Conservation (phyloP, 176 grass and related monocot genomes). For the Rhynchospora pubera region DNA sequence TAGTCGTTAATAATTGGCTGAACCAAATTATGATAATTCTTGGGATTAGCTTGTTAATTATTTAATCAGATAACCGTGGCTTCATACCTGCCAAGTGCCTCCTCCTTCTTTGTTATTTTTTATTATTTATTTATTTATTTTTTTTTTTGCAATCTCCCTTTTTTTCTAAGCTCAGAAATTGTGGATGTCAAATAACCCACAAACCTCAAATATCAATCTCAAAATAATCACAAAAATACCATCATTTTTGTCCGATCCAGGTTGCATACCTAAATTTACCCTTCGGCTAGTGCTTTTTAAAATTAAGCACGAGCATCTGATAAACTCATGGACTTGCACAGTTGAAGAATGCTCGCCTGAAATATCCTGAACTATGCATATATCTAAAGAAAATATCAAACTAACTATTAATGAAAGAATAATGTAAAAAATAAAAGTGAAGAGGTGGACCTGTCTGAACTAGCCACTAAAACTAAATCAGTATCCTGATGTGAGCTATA, state of each 20-base stretch:
- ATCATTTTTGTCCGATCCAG: too few relatives aligned
- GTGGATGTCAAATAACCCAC: neutral
- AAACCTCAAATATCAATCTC: neutral
- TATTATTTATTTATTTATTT: too few relatives aligned
- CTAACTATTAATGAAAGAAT: neutral
- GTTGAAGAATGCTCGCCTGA: too few relatives aligned
- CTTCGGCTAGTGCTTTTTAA: too few relatives aligned
- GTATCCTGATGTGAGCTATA: neutral
- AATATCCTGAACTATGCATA: neutral
- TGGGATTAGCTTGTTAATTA: neutral
- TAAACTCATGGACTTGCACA: too few relatives aligned
- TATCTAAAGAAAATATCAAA: neutral
- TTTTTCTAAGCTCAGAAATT: neutral
- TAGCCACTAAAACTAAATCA: neutral
- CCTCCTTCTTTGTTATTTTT: neutral
- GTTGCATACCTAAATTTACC: too few relatives aligned
- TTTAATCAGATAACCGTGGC: too few relatives aligned
- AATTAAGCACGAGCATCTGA: too few relatives aligned
- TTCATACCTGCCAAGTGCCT: neutral
- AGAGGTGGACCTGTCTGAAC: neutral
- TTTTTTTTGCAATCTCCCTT: neutral
- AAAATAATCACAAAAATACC: neutral
- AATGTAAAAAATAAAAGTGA: neutral
- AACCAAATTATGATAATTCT: neutral
- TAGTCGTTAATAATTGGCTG: neutral